phyloP scores from a whole-genome alignment of 176 grass and related monocot species.

The Lolium rigidum region DNA sequence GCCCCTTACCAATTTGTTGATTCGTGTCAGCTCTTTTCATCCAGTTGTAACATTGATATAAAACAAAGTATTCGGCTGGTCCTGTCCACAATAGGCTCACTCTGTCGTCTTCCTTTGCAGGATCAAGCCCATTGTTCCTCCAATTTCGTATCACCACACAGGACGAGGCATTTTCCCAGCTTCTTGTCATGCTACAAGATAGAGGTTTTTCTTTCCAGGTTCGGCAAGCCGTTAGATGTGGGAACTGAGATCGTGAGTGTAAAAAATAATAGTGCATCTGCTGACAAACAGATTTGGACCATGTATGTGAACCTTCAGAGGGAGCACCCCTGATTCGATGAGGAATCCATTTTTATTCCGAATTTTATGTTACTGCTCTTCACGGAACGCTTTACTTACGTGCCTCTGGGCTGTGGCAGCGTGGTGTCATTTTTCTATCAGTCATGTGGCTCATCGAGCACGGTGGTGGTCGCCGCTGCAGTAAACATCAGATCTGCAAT shows the following conservation, averaged over 20 bases:
- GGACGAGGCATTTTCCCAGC: conserved; percentile 32
- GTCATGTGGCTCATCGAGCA: conserved; percentile 1
- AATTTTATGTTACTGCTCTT: background rate
- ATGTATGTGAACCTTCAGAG: conserved; percentile 31
- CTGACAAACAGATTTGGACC: conserved; percentile 36
- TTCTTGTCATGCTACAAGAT: background rate
- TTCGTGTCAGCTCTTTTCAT: conserved; percentile 1
- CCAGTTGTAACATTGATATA: conserved; percentile 25
- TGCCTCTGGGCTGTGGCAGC: background rate
- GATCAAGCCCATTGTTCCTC: conserved; percentile 46
- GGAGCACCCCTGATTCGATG: conserved; percentile 42
- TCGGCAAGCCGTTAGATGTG: background rate
- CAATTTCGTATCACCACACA: conserved; percentile 31
- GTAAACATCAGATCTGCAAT: conserved; percentile 38
- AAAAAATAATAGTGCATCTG: conserved; percentile 23
- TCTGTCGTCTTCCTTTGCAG: conserved; percentile 44
- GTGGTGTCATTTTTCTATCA: conserved; percentile 8
- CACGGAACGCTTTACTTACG: conserved; percentile 7
- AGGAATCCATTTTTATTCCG: background rate
- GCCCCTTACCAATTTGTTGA: background rate
- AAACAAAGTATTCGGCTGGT: background rate
- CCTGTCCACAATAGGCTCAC: conserved; percentile 11
- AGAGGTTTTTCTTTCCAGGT: background rate
- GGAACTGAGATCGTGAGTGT: background rate
- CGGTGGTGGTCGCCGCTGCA: background rate